Percentiles rank a stretch among this genome's conserved stretches.
These are phyloP conservation scores for Wickerhamiella dianesei DNA, from an alignment of 805 yeast species.

Conservation along the genomic window DNA sequence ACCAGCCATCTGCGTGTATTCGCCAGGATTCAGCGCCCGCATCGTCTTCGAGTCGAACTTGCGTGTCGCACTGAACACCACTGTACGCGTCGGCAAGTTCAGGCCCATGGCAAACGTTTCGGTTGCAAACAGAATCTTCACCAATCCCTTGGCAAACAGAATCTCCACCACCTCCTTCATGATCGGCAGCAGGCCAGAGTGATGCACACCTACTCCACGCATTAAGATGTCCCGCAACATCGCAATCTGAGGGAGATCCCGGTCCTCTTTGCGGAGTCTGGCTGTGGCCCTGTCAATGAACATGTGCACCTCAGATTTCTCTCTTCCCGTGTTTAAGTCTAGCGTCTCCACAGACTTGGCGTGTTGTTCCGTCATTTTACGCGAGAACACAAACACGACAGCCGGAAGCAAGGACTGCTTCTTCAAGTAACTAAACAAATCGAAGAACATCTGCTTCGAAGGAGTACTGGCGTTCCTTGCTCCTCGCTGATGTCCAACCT, in stretches of 20 bases:
- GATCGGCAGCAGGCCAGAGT: constrained; percentile 85
- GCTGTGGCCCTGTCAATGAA: constrained; percentile 81
- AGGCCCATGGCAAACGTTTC: constrained; percentile 99
- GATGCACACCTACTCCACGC: constrained; percentile 92
- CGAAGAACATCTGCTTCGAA: constrained; percentile 63
- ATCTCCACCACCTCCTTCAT: constrained; percentile 91
- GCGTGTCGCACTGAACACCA: constrained; percentile 69
- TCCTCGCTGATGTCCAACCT: constrained; percentile 21
- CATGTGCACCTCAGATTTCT: constrained; percentile 84
- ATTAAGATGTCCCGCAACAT: constrained; percentile 69
- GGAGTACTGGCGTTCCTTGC: constrained; percentile 49
- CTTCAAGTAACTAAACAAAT: constrained; percentile 56
- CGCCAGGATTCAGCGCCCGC: constrained; percentile 82
- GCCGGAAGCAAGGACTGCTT: constrained; percentile 70
- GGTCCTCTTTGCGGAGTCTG: constrained; percentile 77
- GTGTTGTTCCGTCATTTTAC: constrained; percentile 85
- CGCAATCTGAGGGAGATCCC: constrained; percentile 83
- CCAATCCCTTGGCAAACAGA: constrained; percentile 69
- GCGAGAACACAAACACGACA: constrained; percentile 85
- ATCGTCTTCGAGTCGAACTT: constrained; percentile 84
- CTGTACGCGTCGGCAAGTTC: constrained; percentile 92
- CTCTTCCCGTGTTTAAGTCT: constrained; percentile 72
- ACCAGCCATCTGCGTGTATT: constrained; percentile 98
- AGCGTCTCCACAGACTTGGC: constrained; percentile 63
- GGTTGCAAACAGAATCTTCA: constrained; percentile 88